Evolutionary conservation across 352 stramenopile species (phyloP), one percentile per base, ranked within the genome.

Genomic region (Globisporangium perplexum): DNA sequence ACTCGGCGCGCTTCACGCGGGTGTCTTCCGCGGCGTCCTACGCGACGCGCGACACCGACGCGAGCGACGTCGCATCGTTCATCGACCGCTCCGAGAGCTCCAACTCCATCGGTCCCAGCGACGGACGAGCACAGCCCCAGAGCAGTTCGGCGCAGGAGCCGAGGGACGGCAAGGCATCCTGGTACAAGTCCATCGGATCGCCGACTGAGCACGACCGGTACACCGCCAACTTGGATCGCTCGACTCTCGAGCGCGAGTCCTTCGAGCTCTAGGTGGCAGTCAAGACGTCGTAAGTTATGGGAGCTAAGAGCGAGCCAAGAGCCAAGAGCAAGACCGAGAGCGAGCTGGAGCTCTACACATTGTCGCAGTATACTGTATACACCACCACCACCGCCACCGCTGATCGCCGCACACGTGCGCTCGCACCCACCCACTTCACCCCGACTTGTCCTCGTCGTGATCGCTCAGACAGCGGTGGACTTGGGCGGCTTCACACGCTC

Each of bases 161-260:
- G n/a, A 35, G 20, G 26, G 23, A 26, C 50, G 56, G 56, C 50
- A 69, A 58, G 43, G 26, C 26, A 2, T 38, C 28, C 50, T 86
- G 71, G 71, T 86, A 86, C 55, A 78, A 74, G 44, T 62, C 74
- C n/a, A 77, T 86, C 56, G 57, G 67, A 23, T 83, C 74, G 18
- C 77, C 77, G 6, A 50, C 59, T 2, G 63, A 74, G 47, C 65
- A 72, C 24, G 59, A 69, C 28, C 53, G 63, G 60, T 72, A 77
- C 59, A 63, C 68, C 1, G 41, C n/a, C 28, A 51, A 70, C 4
- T 57, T 55, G 42, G 68, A 78, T n/a, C 61, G 66, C 23, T 49
- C 58, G 26, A 79, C 69, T 30, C 52, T 54, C 52, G 72, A 81
- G 22, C 71, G 71, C 35, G 51, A 75, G 48, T 84, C 78, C n/a